Conservation (phyloP, 1,139 yeast species). For the Entelexis paramagnoliae region DNA sequence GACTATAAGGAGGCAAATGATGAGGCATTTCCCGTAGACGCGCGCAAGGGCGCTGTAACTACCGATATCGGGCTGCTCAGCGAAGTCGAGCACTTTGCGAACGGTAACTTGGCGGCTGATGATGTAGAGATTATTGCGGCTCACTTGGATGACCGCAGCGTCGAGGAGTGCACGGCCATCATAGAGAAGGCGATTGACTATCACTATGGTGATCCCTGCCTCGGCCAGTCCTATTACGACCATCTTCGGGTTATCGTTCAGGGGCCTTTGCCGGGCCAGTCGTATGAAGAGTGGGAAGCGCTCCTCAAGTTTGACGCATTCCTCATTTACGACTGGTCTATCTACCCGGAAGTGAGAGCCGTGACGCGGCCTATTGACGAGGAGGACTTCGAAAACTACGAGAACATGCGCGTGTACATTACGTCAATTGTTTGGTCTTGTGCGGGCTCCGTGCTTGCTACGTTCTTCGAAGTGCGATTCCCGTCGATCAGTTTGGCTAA, state of each 20-base stretch:
- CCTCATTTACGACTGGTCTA: slow-evolving; percentile 39
- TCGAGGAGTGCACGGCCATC: slow-evolving; percentile 35
- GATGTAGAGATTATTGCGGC: slow-evolving; percentile 21
- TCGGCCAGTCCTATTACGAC: slow-evolving; percentile 34
- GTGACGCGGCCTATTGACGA: slow-evolving; percentile 38
- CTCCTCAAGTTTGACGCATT: slow-evolving; percentile 35
- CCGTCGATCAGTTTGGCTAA: slow-evolving; percentile 45
- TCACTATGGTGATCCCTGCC: slow-evolving; percentile 42
- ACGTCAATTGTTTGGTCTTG: slow-evolving; percentile 48
- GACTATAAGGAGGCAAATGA: background rate
- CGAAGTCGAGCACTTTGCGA: slow-evolving; percentile 12
- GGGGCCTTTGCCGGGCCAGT: slow-evolving; percentile 20
- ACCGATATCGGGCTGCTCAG: slow-evolving; percentile 7
- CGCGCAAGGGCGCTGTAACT: background rate
- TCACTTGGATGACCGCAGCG: slow-evolving; percentile 19
- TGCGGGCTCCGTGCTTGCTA: slow-evolving; percentile 48
- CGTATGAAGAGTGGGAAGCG: slow-evolving; percentile 29
- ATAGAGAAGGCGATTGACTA: slow-evolving; percentile 34
- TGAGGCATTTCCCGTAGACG: background rate
- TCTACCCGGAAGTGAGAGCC: slow-evolving; percentile 47
- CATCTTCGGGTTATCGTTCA: slow-evolving; percentile 27
- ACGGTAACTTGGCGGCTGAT: slow-evolving; percentile 15
- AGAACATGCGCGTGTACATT: slow-evolving; percentile 49
- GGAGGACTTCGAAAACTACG: slow-evolving; percentile 34
- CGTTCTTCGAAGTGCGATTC: slow-evolving; percentile 48